Percentiles rank a stretch among this genome's conserved stretches.
Conservation (phyloP, 805 yeast genomes). For the Hanseniaspora hatyaiensis region DNA sequence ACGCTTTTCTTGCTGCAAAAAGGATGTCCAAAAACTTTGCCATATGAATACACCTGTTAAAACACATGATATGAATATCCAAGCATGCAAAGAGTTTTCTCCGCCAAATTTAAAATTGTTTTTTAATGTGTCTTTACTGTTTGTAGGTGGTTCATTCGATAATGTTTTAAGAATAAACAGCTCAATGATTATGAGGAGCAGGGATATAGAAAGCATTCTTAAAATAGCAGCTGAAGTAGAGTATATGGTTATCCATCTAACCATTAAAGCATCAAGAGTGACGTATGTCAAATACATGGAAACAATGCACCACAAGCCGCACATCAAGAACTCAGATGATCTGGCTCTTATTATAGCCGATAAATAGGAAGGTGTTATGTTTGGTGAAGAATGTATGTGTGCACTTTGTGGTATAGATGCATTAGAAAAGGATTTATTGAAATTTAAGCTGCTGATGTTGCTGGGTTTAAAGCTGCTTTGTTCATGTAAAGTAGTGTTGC, state of each 20-base stretch:
- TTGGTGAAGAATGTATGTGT: constrained; percentile 21
- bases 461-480: too few species aligned
- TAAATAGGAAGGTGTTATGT: constrained; percentile 19
- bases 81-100: constrained; percentile 68
- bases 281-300: constrained; percentile 74
- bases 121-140: neutral
- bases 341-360: constrained; percentile 44
- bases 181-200: constrained; percentile 58
- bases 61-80: constrained; percentile 83
- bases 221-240: constrained; percentile 79
- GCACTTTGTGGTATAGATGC: too few species aligned
- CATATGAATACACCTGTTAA: constrained; percentile 68
- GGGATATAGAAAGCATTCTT: constrained; percentile 71
- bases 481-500: too few species aligned
- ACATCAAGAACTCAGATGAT: constrained; percentile 65
- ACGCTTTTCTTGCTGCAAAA: constrained; percentile 38
- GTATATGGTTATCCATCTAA: constrained; percentile 87
- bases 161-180: constrained; percentile 55
- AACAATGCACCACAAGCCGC: constrained; percentile 88
- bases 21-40: constrained; percentile 80
- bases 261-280: constrained; percentile 77
- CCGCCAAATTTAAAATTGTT: constrained; percentile 37
- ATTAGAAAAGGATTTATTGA: too few species aligned
- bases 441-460: too few species aligned
- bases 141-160: constrained; percentile 28